Conservation (phyloP, 805 yeast species). For the Lipomyces starkeyi region DNA sequence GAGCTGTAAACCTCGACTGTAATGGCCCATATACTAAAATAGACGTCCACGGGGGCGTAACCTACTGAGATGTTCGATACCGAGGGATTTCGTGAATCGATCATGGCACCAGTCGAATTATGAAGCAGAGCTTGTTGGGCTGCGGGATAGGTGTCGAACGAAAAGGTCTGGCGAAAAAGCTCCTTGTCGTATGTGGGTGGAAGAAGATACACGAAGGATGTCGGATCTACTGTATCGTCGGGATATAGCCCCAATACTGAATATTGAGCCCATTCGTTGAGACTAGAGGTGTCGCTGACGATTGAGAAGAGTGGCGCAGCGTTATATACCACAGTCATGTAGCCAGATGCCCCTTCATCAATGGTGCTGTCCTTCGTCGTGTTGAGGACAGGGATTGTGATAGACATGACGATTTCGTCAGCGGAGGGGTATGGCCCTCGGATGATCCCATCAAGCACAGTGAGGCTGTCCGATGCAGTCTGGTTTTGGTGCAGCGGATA, state of each 20-base stretch:
- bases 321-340: conserved; percentile 62
- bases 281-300: conserved; percentile 49
- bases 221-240: conserved; percentile 43
- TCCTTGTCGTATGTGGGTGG: conserved; percentile 30
- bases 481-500: conserved; percentile 60
- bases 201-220: conserved; percentile 38
- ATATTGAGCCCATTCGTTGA: conserved; percentile 36
- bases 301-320: conserved; percentile 54
- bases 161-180: conserved; percentile 30
- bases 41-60: conserved; percentile 54
- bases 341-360: conserved; percentile 71
- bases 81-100: conserved; percentile 49
- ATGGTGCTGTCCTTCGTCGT: conserved; percentile 70
- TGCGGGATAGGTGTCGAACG: conserved; percentile 43
- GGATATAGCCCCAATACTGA: conserved; percentile 34
- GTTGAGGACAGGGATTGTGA: conserved; percentile 77
- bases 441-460: conserved; percentile 55
- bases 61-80: conserved; percentile 61
- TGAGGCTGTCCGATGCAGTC: conserved; percentile 53
- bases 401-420: conserved; percentile 63
- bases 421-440: conserved; percentile 68
- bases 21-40: conserved; percentile 69
- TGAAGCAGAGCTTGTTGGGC: conserved; percentile 46
- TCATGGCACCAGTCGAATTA: conserved; percentile 54
- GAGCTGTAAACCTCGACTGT: conserved; percentile 66